Base-by-base conservation (phyloP, 345 rosid species). In the Pistacia integerrima region DNA sequence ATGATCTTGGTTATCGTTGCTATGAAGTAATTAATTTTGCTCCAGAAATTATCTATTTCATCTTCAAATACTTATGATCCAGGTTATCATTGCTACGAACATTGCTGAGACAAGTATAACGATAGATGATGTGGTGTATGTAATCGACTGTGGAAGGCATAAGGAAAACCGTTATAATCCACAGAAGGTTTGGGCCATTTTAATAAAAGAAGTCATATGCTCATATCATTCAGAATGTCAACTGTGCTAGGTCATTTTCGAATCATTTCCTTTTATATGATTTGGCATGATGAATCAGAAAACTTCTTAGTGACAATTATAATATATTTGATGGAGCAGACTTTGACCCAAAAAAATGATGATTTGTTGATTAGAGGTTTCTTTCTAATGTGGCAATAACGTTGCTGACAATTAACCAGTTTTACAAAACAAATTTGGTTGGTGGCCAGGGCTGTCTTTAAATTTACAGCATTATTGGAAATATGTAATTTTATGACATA, bases 101-200 rank as follows among this genome's bases (percentile, higher is more conserved):
- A 92, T 92, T 84, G 93, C 94, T 55, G 94, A 94, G 91, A 94
- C 97, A 58, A 94, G 97, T 80, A 88, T 94, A 82, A 94, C 97
- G 67, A 91, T 94, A 67, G 97, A 91, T 79, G 98, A 94, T 85
- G 97, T 94, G 44, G 94, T 94, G 55, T 94, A 89, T 77, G 98
- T 94, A 81, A 88, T 94, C 63, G 97, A 92, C 78, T 88, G 94
- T 80, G 98, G 98, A 77, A 92, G 87, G 85, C 98, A 94, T 80
- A 94, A 94, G 86, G 98, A 94, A 80, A 91, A 89, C 80, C 92
- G 97, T 78, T 94, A 89, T 78, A 90, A 94, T 83, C 97, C 98
- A 44, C 97, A 82, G 14, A 92, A 94, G 97, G 98, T 94, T 78
- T 79, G 88, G 72, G 41, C 48, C 55, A 14, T 61, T 14, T 48